Conservation (phyloP, 176 grass and related monocot species). For the Ananas comosus region DNA sequence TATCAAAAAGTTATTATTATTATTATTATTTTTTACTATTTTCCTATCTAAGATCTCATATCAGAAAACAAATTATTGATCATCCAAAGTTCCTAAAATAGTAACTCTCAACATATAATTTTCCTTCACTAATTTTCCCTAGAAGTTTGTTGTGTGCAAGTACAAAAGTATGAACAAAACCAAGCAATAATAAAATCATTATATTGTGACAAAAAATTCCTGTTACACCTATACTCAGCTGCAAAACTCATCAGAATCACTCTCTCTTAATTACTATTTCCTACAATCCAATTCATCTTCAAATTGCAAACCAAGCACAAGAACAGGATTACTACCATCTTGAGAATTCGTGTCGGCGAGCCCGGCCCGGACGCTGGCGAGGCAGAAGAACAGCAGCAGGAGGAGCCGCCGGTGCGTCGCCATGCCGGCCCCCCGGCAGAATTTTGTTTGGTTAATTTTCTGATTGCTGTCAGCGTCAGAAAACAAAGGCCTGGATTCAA, state of each 20-base stretch:
- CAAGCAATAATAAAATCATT: too few relatives aligned
- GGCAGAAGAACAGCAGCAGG: slow-evolving; percentile 46
- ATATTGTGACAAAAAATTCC: too few relatives aligned
- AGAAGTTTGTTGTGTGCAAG: too few relatives aligned
- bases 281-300: neutral
- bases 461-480: neutral
- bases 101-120: too few relatives aligned
- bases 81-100: too few relatives aligned
- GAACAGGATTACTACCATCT: slow-evolving; percentile 74
- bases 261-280: slow-evolving; percentile 4
- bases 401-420: slow-evolving; percentile 13
- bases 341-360: slow-evolving; percentile 43
- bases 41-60: slow-evolving; percentile 7
- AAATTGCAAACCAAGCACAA: slow-evolving; percentile 1
- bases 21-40: neutral
- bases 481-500: too few relatives aligned
- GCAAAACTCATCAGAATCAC: neutral
- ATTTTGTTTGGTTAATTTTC: neutral
- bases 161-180: too few relatives aligned
- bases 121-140: too few relatives aligned
- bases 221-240: neutral
- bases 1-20: slow-evolving; percentile 1
- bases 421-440: neutral
- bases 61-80: too few relatives aligned
- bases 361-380: slow-evolving; percentile 25